A percentile compares a stretch with the other conserved stretches of the same genome.
Evolutionary conservation across 1,139 yeast genomes (phyloP).

Genomic region (Scheffersomyces quercinus): DNA sequence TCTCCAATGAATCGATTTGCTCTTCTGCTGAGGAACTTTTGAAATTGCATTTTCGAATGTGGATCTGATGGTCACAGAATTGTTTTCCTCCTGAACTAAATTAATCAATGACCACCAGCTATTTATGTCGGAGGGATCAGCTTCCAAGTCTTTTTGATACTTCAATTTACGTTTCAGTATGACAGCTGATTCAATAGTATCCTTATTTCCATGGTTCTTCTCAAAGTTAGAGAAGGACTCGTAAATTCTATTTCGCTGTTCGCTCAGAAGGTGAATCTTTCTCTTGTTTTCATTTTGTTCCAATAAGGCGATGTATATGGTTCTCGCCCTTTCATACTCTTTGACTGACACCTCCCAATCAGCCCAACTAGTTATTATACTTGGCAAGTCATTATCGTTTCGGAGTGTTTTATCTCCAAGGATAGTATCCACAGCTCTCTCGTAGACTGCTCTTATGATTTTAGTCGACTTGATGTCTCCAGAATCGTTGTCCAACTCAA

Average conservation of each 20-base stretch:
- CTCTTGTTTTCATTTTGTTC: slow-evolving; percentile 21
- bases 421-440: slow-evolving; percentile 59
- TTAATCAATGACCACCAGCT: slow-evolving; percentile 78
- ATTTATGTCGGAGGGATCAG: slow-evolving; percentile 63
- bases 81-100: slow-evolving; percentile 6
- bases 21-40: slow-evolving; percentile 28
- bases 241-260: slow-evolving; percentile 41
- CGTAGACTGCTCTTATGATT: slow-evolving; percentile 62
- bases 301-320: slow-evolving; percentile 58
- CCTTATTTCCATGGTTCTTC: slow-evolving; percentile 59
- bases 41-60: slow-evolving; percentile 50
- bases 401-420: slow-evolving; percentile 23
- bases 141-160: slow-evolving; percentile 51
- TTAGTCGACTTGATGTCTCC: slow-evolving; percentile 21
- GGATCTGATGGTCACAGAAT: slow-evolving; percentile 3
- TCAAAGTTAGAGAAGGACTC: slow-evolving; percentile 60
- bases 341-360: slow-evolving; percentile 67
- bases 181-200: slow-evolving; percentile 54
- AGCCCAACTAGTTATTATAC: slow-evolving; percentile 54
- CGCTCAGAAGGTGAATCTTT: slow-evolving; percentile 37
- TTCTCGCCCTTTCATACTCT: slow-evolving; percentile 67
- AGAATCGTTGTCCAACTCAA: slow-evolving; percentile 21
- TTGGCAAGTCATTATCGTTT: slow-evolving; percentile 21
- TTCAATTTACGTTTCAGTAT: slow-evolving; percentile 52
- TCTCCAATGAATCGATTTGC: slow-evolving; percentile 59